Base-by-base conservation (phyloP, 2,329 filamentous ascomycete species). In the Aspergillus luchuensis region DNA sequence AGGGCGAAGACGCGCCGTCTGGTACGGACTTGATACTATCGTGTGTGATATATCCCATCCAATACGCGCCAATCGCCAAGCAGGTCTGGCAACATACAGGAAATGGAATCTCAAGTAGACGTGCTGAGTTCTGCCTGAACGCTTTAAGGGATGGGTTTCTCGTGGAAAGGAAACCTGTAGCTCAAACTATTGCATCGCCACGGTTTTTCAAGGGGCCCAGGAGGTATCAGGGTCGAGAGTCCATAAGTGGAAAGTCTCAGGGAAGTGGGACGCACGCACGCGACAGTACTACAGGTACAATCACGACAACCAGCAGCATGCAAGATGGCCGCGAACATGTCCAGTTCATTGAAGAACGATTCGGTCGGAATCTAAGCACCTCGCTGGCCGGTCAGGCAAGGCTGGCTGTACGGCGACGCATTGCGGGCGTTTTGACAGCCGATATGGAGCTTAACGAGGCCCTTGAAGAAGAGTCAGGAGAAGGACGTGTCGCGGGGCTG, bases 21-120 rank as follows among this genome's bases (percentile, higher is more conserved):
- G 80, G 82, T 39, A 76, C 90, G 28, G 78, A 80, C 2, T 88
- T 89, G 0, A 81, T 83, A 8, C 79, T 93, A 21, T 90, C 85
- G 1, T 88, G 87, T 23, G 87, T 97, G 3, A 73, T 98, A 45
- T 92, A 89, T 68, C 86, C 88, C 0, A 80, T 84, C 49, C 85
- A 87, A 11, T 78, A 87, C 17, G 93, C 89, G 68, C 78, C 86
- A 4, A 76, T 90, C 61, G 91, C 92, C n/a, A 98, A 97, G 76
- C 86, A 92, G 70, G 97, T 96, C 71, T 99, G 95, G 95, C 95
- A 98, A 75, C 95, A 99, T 75, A 90, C 91, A 0, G 95, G 95
- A 19, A 93, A 97, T 63, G 95, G 95, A 15, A 84, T 97, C 13
- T 97, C 93, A 0, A 97, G 93, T 74, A 88, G 95, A 53, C 87